These are phyloP conservation scores for Fusarium virguliforme DNA, from an alignment of 2,329 filamentous ascomycete genomes.

Conservation along the genomic window DNA sequence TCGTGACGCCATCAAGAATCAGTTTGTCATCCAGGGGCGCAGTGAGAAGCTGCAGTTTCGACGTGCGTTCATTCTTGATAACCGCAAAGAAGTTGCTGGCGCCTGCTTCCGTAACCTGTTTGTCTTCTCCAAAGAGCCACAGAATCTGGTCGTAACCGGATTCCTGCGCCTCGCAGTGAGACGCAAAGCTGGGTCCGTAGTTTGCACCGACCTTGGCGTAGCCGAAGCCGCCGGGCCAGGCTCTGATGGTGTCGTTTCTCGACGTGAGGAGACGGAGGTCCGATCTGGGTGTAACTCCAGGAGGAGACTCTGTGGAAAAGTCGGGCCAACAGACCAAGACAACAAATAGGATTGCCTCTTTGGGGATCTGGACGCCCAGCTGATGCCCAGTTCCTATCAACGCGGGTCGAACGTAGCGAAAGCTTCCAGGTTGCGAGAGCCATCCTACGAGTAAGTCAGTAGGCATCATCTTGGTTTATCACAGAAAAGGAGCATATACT, in stretches of 20 bases:
- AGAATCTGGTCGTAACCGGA: slow-evolving; percentile 62
- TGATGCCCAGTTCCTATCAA: slow-evolving; percentile 28
- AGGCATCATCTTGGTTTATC: neutral
- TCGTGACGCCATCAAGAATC: slow-evolving; percentile 78
- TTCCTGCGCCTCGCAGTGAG: slow-evolving; percentile 19
- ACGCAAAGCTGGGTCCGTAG: slow-evolving; percentile 35
- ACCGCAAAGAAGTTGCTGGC: slow-evolving; percentile 80
- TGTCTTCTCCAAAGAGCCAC: slow-evolving; percentile 77
- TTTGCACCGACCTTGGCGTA: slow-evolving; percentile 38
- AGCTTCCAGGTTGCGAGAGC: slow-evolving; percentile 16
- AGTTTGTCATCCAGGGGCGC: slow-evolving; percentile 73
- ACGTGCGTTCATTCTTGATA: slow-evolving; percentile 64
- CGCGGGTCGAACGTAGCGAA: slow-evolving; percentile 26
- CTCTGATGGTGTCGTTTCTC: slow-evolving; percentile 19
- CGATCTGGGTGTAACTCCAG: neutral
- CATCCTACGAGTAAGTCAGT: neutral
- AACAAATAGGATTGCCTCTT: slow-evolving; percentile 20
- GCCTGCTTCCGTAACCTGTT: slow-evolving; percentile 54
- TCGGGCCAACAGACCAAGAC: slow-evolving; percentile 13
- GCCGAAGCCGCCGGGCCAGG: slow-evolving; percentile 56
- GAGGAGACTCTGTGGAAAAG: slow-evolving; percentile 18
- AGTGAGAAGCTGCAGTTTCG: slow-evolving; percentile 74
- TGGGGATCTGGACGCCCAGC: slow-evolving; percentile 22
- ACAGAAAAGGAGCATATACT: neutral
- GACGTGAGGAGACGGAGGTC: slow-evolving; percentile 25